Base-by-base conservation (phyloP, 2,329 filamentous ascomycete genomes). In the Pezicula neosporulosa region DNA sequence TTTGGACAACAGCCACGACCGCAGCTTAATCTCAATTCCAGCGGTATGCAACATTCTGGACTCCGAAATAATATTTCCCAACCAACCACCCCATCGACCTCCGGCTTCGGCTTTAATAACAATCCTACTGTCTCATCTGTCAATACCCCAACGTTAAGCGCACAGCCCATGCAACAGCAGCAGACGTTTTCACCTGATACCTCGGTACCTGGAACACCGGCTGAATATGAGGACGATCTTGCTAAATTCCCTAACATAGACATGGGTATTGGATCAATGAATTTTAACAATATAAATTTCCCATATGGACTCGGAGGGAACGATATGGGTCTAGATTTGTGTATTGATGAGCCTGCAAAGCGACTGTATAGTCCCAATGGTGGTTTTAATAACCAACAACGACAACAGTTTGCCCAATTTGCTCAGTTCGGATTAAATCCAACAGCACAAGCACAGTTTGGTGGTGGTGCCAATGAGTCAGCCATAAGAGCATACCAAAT, bases 111-210 rank as follows among this genome's bases (percentile, higher is more conserved):
- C 46, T 84, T 96, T 59, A 87, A 91, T 67, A 90, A 96, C 68
- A 97, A 97, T 68, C 93, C 93, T 15, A 97, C 92, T 1, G 93
- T 97, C 16, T 99, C 94, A 3, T 97, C 92, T 3, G 93, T 97
- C 50, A 97, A 97, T 69, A 97, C 93, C 0, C 93, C 93, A 0
- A 96, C 92, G 0, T 78, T 97, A 52, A 88, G 87, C 53, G 90
- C 90, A 1, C 86, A 91, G 58, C 75, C 85, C 55, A 79, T 77
- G 47, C 76, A 79, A 51, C 79, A 82, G 39, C 80, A 76, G 35
- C 59, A 60, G 21, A 58, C 57, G 27, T 65, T 68, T 49, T 66
- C 66, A 13, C 54, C 77, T 77, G 81, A 86, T 68, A 85, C 84
- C 6, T 88, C 85, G 41, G 77, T 81, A 47, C 85, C 87, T 16